Evolutionary conservation across 768 basidiomycete species (phyloP), one percentile per base, ranked within the genome.

Genomic region (Russula virescens): DNA sequence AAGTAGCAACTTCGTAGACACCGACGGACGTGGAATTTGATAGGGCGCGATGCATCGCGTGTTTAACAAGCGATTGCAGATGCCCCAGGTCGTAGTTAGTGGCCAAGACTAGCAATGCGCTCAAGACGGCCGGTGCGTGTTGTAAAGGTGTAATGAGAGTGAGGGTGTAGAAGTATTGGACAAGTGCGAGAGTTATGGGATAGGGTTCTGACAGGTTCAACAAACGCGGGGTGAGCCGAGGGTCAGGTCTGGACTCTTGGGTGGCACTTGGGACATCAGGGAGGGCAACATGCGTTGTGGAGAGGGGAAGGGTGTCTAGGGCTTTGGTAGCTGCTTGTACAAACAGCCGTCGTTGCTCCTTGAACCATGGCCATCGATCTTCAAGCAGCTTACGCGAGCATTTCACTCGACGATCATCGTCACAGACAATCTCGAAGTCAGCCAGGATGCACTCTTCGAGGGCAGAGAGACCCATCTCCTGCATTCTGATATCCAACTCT

Each of bases 311-410:
- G 9, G 76, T 74, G 48, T 87, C 83, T 47, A 88, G 75, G 7
- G 83, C 79, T 28, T 75, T 76, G 49, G 75, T 75, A 1, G 89
- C 89, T 10, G 77, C 80, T 55, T 82, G 78, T 40, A 87, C 67
- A 69, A 90, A 85, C 55, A 76, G 76, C 55, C 76, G 72, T 21
- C 87, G 77, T 70, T 91, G 86, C 56, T 85, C 83, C 67, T 83
- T 82, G 80, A 99, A 94, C 96, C 96, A 99, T 1, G 89, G 85
- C 96, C 96, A 99, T 38, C 95, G 82, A 38, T 93, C 88, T 70
- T 91, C 88, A 31, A 99, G 78, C n/a, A 93, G 72, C 71, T 82
- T 86, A 51, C 92, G 81, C 25, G 93, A 94, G 71, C 92, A 94
- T 55, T 80, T 76, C 64, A 99, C 83, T 67, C 82, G 83, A 58